Evolutionary conservation across 2,329 filamentous ascomycete genomes (phyloP).

Genomic region (Cladophialophora bantiana): DNA sequence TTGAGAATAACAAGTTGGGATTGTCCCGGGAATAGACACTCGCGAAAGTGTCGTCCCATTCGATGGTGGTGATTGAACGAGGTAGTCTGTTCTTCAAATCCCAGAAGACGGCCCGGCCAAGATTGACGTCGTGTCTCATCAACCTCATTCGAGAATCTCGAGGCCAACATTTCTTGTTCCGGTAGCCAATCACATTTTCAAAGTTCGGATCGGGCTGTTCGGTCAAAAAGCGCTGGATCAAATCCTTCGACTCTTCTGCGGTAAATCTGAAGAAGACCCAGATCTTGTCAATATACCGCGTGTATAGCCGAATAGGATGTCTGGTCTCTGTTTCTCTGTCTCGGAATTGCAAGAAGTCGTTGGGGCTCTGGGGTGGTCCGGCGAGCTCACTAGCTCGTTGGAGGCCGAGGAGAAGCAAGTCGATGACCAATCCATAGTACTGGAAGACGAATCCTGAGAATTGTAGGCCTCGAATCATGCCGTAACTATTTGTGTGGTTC

Average conservation of each 20-base stretch:
- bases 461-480: conserved; percentile 95
- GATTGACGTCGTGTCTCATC: conserved; percentile 98
- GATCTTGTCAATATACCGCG: conserved; percentile 95
- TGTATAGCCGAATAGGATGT: conserved; percentile 97
- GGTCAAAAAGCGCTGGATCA: conserved; percentile 96
- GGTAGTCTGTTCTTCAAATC: conserved; percentile 96
- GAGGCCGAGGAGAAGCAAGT: conserved; percentile 87
- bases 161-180: conserved; percentile 99
- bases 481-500: conserved; percentile 99
- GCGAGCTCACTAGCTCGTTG: conserved; percentile 98
- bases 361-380: conserved; percentile 88
- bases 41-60: conserved; percentile 98
- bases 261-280: conserved; percentile 97
- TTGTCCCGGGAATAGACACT: conserved; percentile 99
- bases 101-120: conserved; percentile 98
- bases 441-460: conserved; percentile 99
- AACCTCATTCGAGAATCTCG: conserved; percentile 96
- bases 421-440: conserved; percentile 94
- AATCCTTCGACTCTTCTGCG: conserved; percentile 90
- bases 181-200: conserved; percentile 98
- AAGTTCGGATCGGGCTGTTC: conserved; percentile 99
- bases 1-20: conserved; percentile 94
- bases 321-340: conserved; percentile 89
- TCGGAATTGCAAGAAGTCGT: conserved; percentile 97
- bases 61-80: conserved; percentile 92